Base-by-base conservation (phyloP, 2,329 filamentous ascomycete species). In the Neoscytalidium dimidiatum region DNA sequence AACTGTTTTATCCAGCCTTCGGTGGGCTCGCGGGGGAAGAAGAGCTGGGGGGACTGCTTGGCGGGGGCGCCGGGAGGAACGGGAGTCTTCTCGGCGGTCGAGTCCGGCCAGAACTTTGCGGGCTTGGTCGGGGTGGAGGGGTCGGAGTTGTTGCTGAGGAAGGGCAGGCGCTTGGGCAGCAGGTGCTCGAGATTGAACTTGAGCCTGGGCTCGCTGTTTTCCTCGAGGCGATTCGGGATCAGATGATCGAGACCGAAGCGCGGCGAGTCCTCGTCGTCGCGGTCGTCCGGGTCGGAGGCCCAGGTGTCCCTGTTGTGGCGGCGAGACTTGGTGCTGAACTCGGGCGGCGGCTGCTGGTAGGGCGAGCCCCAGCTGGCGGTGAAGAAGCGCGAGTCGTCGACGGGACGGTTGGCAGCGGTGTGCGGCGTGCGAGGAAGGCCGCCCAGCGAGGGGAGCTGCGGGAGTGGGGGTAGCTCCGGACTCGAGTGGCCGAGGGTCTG, bases 281-380 rank as follows among this genome's bases (percentile, higher is more conserved):
- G 31, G 19, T 60, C 53, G 56, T 53, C 60, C 43, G 26, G 21
- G 70, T 67, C 23, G 70, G 73, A 41, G 14, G 56, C 56, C 73
- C 74, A 53, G 71, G 72, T 56, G 70, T 65, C 57, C 33, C 64
- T 35, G 72, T 9, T 74, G 72, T 52, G 67, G 65, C 21, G 74
- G 26, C 48, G 44, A 13, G 51, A 63, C 51, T 69, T 71, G 3
- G 67, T 67, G 66, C 74, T 72, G 69, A 74, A 74, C 17, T 67
- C 74, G 77, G 70, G 90, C 13, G 84, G 81, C 43, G 89, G 85
- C 67, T 84, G 85, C 64, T 91, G 89, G 79, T 97, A 97, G 23
- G 94, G 94, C 62, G 93, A 97, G 64, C 94, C 94, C 93, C 94
- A 97, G 75, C 90, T 94, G 56, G 92, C 90, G 52, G 92, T 95